A percentile compares a stretch with the other conserved stretches of the same genome.
phyloP scores from a whole-genome alignment of 768 basidiomycete species.

The Lactarius vividus region DNA sequence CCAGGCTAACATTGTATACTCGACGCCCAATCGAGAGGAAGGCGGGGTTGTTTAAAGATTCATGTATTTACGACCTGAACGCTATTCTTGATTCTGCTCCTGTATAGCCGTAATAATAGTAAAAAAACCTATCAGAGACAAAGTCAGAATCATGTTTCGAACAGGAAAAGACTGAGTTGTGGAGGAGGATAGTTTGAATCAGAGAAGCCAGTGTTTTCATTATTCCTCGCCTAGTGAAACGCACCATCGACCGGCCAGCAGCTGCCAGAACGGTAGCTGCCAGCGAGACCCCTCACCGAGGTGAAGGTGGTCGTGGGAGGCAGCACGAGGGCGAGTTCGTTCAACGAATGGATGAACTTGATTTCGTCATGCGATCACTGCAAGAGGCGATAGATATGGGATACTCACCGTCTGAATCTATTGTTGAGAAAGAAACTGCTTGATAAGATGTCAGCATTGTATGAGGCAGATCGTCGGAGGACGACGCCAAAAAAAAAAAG shows the following conservation, averaged over 20 bases:
- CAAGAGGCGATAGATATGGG: neutral
- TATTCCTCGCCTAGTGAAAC: conserved; percentile 13
- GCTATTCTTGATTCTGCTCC: neutral
- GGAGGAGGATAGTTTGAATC: conserved; percentile 10
- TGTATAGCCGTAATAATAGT: neutral
- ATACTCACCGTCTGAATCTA: conserved; percentile 7
- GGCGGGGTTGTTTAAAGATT: neutral
- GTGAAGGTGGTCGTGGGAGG: conserved; percentile 15
- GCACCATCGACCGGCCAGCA: conserved; percentile 15
- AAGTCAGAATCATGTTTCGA: conserved; percentile 7
- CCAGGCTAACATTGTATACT: no score
- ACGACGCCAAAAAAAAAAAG: neutral
- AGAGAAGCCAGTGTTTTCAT: conserved; percentile 30
- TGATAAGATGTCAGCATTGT: neutral
- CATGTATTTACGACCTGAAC: neutral
- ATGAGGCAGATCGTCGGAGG: neutral
- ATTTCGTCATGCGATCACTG: conserved; percentile 22
- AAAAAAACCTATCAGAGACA: conserved; percentile 3
- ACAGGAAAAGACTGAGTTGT: neutral
- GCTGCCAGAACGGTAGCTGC: conserved; percentile 24
- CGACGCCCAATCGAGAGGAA: neutral
- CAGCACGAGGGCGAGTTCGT: conserved; percentile 15
- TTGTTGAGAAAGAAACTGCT: neutral
- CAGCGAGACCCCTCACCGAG: conserved; percentile 14
- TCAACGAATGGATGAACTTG: conserved; percentile 32